A percentile compares a stretch with the other conserved stretches of the same genome.
Conservation (phyloP, 2,329 filamentous ascomycete species). For the Epichloe hybrida region DNA sequence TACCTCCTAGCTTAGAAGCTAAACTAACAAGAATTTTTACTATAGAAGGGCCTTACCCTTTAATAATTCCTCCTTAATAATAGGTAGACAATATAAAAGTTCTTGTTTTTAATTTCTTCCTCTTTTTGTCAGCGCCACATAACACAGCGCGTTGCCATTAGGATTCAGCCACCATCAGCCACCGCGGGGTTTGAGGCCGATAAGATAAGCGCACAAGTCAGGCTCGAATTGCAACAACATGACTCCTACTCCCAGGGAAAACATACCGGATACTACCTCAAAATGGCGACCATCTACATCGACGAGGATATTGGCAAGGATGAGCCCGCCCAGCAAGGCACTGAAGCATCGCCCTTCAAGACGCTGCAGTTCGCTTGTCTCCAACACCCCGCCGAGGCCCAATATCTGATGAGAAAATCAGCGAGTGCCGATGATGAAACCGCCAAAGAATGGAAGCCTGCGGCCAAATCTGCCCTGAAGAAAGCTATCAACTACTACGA, state of each 20-base stretch:
- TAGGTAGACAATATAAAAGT: too few species aligned
- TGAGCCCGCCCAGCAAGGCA: slow-evolving; percentile 51
- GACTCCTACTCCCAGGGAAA: background rate
- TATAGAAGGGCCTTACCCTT: too few species aligned
- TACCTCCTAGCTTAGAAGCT: too few species aligned
- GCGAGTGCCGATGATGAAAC: slow-evolving; percentile 33
- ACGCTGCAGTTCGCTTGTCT: slow-evolving; percentile 65
- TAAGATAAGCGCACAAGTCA: background rate
- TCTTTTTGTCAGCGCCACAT: too few species aligned
- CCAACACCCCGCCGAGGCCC: slow-evolving; percentile 17
- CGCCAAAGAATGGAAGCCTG: slow-evolving; percentile 19
- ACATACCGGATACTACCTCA: background rate
- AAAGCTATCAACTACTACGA: slow-evolving; percentile 11
- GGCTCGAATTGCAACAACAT: background rate
- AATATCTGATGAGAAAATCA: slow-evolving; percentile 30
- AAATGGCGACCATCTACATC: slow-evolving; percentile 30
- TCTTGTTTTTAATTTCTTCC: too few species aligned
- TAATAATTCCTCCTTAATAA: too few species aligned
- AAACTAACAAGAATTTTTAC: too few species aligned
- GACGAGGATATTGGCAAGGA: slow-evolving; percentile 70
- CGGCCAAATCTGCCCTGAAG: slow-evolving; percentile 11
- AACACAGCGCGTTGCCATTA: too few species aligned
- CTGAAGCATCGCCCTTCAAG: slow-evolving; percentile 67
- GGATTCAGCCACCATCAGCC: background rate
- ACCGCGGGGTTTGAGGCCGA: slow-evolving; percentile 1